Evolutionary conservation across 192 early-diverging fungal species (phyloP).

Genomic region (Geranomyces variabilis): DNA sequence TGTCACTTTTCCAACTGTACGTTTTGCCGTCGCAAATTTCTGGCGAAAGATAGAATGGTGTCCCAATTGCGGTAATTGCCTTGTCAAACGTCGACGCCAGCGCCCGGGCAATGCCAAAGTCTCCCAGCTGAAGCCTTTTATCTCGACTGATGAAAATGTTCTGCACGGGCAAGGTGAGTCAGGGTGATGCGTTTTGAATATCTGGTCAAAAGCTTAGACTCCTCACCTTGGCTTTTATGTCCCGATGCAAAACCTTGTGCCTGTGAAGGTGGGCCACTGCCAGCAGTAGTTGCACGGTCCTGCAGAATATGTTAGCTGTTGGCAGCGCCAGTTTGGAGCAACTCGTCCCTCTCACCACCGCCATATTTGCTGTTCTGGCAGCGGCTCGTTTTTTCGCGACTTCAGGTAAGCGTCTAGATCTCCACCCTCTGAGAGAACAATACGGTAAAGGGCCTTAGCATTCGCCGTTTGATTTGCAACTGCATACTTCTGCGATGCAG

Average conservation of each 20-base stretch:
- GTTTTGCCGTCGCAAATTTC: constrained; percentile 4
- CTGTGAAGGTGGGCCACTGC: constrained; percentile 19
- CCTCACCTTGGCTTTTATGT: constrained; percentile 27
- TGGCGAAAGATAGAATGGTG: constrained; percentile 25
- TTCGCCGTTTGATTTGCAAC: too few species aligned
- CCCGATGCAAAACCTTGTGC: constrained; percentile 21
- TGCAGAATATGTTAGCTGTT: not conserved
- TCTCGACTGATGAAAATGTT: constrained; percentile 24
- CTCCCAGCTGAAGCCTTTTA: constrained; percentile 5
- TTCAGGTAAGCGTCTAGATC: constrained; percentile 14
- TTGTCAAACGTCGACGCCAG: not conserved
- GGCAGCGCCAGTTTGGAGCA: not conserved
- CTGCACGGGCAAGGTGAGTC: not conserved
- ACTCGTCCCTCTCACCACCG: constrained; percentile 1
- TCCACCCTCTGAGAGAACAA: constrained; percentile 3
- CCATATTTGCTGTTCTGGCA: constrained; percentile 22
- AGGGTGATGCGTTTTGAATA: not conserved
- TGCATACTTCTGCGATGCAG: too few species aligned
- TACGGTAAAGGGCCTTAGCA: not conserved
- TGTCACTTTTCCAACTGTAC: constrained; percentile 23
- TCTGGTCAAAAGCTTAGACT: not conserved
- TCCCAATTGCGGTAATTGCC: constrained; percentile 21
- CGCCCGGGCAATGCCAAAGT: constrained; percentile 19
- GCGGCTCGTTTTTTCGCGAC: not conserved
- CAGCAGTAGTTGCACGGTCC: constrained; percentile 12